These are phyloP conservation scores for Lanmaoa pseudosensibilis DNA, from an alignment of 768 basidiomycete species.

Conservation along the genomic window DNA sequence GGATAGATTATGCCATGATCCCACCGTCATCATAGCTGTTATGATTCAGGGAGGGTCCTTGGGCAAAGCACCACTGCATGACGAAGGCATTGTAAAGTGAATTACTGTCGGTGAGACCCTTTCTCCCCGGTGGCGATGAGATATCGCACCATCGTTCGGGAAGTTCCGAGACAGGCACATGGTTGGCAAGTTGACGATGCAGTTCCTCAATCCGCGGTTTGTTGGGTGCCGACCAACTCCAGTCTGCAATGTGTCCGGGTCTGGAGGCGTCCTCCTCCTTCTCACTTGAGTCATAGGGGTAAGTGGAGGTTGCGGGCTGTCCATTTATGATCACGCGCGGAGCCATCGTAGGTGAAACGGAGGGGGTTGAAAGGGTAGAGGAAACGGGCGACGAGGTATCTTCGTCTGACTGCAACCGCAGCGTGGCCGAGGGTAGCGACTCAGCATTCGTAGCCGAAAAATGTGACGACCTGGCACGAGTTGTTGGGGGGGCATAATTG, in stretches of 20 bases:
- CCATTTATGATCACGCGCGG: slow-evolving; percentile 29
- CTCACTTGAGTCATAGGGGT: neutral
- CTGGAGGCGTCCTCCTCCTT: neutral
- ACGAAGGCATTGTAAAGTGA: slow-evolving; percentile 60
- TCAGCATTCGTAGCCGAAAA: neutral
- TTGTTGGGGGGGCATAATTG: slow-evolving; percentile 36
- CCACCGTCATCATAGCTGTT: slow-evolving; percentile 11
- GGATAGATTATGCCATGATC: slow-evolving; percentile 20
- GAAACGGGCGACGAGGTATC: slow-evolving; percentile 27
- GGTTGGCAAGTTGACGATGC: neutral
- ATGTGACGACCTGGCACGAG: neutral
- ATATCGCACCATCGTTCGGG: neutral
- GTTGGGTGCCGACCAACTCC: slow-evolving; percentile 24
- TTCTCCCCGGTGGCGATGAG: neutral
- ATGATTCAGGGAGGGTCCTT: slow-evolving; percentile 34
- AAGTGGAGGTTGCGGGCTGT: slow-evolving; percentile 20
- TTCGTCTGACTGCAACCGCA: slow-evolving; percentile 1
- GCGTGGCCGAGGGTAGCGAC: neutral
- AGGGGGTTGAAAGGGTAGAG: slow-evolving; percentile 29
- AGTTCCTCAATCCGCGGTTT: neutral
- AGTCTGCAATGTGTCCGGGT: slow-evolving; percentile 14
- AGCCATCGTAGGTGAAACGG: slow-evolving; percentile 19
- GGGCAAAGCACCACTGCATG: slow-evolving; percentile 68
- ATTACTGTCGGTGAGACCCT: slow-evolving; percentile 21
- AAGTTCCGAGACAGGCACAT: slow-evolving; percentile 26